These are phyloP conservation scores for Globisporangium iwayamae DNA, from an alignment of 352 stramenopile genomes.

Conservation along the genomic window DNA sequence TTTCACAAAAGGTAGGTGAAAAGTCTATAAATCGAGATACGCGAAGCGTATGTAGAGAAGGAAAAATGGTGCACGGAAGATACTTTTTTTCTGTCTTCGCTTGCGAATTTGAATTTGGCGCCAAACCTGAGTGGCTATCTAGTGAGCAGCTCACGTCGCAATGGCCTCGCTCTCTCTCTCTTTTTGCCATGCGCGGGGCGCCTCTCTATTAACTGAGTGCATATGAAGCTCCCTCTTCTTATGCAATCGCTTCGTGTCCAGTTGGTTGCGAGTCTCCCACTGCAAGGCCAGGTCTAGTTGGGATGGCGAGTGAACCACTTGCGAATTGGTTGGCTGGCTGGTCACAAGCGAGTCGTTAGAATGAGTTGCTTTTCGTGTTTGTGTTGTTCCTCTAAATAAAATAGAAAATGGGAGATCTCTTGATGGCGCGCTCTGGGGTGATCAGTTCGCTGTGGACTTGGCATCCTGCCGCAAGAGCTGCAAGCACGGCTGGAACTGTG, in stretches of 20 bases:
- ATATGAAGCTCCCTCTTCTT: too few species aligned
- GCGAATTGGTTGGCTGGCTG: too few species aligned
- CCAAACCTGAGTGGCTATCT: not conserved
- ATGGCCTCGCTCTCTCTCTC: too few species aligned
- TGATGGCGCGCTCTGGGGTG: not conserved
- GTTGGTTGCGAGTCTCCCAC: too few species aligned
- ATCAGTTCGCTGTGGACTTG: constrained; percentile 1
- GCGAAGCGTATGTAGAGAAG: not conserved
- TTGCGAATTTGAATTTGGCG: constrained; percentile 1
- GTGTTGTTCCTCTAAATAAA: constrained; percentile 1
- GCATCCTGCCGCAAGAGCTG: constrained; percentile 29
- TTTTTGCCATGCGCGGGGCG: too few species aligned
- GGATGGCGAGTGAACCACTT: too few species aligned
- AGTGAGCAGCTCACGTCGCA: not conserved
- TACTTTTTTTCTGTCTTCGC: not conserved
- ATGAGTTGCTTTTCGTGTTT: not conserved
- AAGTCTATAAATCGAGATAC: too few species aligned
- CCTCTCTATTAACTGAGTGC: too few species aligned
- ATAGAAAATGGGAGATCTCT: not conserved
- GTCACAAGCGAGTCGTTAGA: not conserved
- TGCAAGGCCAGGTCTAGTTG: too few species aligned
- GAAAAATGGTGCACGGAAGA: not conserved
- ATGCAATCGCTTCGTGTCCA: too few species aligned
- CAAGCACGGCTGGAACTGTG: constrained; percentile 34
- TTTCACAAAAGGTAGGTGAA: too few species aligned